phyloP scores from a whole-genome alignment of 768 basidiomycete species.

The Termitomyces heimii region DNA sequence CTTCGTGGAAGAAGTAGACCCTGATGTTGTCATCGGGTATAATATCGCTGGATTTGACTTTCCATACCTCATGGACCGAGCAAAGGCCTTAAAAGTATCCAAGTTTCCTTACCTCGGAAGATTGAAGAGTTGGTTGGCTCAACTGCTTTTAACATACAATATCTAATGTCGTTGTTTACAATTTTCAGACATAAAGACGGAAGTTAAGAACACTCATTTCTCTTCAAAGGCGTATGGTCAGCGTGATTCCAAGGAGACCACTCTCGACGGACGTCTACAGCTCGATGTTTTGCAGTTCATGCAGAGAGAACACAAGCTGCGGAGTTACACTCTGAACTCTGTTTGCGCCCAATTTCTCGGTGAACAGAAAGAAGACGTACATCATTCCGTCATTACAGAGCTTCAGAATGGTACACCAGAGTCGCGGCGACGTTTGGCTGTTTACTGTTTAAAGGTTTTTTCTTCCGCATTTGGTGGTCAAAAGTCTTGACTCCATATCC shows the following conservation, averaged over 20 bases:
- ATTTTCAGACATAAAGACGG: slow-evolving; percentile 59
- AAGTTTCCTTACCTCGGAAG: slow-evolving; percentile 75
- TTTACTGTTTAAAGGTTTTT: slow-evolving; percentile 93
- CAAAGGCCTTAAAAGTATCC: slow-evolving; percentile 66
- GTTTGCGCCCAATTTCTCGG: slow-evolving; percentile 97
- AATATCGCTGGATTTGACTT: slow-evolving; percentile 94
- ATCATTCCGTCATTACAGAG: slow-evolving; percentile 97
- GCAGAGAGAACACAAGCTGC: slow-evolving; percentile 96
- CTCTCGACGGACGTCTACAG: slow-evolving; percentile 88
- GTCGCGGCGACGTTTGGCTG: slow-evolving; percentile 85
- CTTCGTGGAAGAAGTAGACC: slow-evolving; percentile 86
- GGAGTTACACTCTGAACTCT: slow-evolving; percentile 95
- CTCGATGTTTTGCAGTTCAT: slow-evolving; percentile 96
- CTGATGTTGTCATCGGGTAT: slow-evolving; percentile 95
- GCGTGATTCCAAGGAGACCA: slow-evolving; percentile 92
- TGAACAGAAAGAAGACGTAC: slow-evolving; percentile 99
- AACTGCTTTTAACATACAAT: slow-evolving; percentile 1
- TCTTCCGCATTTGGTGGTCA: not conserved
- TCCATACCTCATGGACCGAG: slow-evolving; percentile 92
- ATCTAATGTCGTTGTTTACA: not conserved
- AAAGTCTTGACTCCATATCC: not conserved
- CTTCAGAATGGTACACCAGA: slow-evolving; percentile 96
- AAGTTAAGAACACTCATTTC: slow-evolving; percentile 92
- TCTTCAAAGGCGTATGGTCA: slow-evolving; percentile 97
- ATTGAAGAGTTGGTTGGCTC: slow-evolving; percentile 49